phyloP scores from a whole-genome alignment of 495 filamentous ascomycete species.

The Trichoderma parareesei region DNA sequence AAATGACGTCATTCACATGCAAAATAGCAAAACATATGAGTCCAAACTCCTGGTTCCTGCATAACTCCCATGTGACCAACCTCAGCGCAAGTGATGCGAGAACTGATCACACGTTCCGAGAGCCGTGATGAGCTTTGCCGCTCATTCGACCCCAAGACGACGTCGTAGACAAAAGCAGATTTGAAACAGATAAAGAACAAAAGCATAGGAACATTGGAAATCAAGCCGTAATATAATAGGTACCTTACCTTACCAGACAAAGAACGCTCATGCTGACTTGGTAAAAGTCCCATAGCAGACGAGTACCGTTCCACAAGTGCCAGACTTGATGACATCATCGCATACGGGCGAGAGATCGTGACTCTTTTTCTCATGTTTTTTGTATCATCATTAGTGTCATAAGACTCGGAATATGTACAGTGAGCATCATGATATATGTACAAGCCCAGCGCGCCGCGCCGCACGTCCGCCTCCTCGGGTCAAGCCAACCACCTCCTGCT shows the following conservation, averaged over 20 bases:
- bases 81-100: neutral
- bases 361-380: neutral
- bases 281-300: neutral
- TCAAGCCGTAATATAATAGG: no score
- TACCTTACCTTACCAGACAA: neutral
- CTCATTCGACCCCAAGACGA: neutral
- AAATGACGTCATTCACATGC: slow-evolving; percentile 1
- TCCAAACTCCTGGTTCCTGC: slow-evolving; percentile 1
- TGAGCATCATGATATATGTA: slow-evolving; percentile 7
- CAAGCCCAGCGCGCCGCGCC: neutral
- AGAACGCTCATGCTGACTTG: neutral
- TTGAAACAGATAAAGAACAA: neutral
- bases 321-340: slow-evolving; percentile 1
- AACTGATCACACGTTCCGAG: slow-evolving; percentile 4
- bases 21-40: no score
- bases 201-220: no score
- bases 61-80: slow-evolving; percentile 2
- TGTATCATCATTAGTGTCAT: slow-evolving; percentile 8
- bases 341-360: neutral
- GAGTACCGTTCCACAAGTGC: neutral
- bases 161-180: neutral
- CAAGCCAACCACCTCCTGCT: slow-evolving; percentile 24
- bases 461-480: slow-evolving; percentile 9
- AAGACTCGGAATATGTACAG: slow-evolving; percentile 1
- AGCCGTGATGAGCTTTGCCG: neutral